Evolutionary conservation across 2,329 filamentous ascomycete genomes (phyloP), one percentile per base, ranked within the genome.

Genomic region (Fusarium anthophilum): DNA sequence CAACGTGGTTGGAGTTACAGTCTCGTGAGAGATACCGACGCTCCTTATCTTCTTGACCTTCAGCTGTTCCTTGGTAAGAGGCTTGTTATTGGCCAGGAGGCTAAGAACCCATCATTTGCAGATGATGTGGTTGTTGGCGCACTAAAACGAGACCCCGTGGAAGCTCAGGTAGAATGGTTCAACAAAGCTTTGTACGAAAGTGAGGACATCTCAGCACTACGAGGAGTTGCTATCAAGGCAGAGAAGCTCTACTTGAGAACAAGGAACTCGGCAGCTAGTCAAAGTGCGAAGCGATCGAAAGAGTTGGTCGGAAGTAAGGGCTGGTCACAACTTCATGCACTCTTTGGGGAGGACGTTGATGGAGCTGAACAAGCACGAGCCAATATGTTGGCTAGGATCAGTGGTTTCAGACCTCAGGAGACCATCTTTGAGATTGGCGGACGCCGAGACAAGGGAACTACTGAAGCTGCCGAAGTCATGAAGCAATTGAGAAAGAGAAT

Each of bases 361-460:
- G 85, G 89, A 39, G 83, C 89, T 35, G 93, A 96, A 79, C 88
- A 91, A 68, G 91, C 94, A 55, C 90, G 95, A 38, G 91, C 95
- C 55, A 91, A 93, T 57, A 97, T 99, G 94, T 86, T 99, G 37
- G 94, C 94, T 38, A 90, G 92, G 66, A 94, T 99, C 65, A 95
- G 94, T 77, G 92, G 93, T 5, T 99, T 96, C 84, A 91, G 94
- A 76, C 96, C 97, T 0, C 88, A 92, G 48, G 96, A 99, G 83
- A 98, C 96, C 0, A 94, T 99, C n/a, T 99, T 99, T 77, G 96
- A 99, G 82, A 92, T 98, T 72, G 93, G 93, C 73, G 93, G 93
- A 12, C 91, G 92, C 76, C 89, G 91, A 69, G 92, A 91, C 44
- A 92, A 93, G 74, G 87, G 86, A 5, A 86, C 86, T 43, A 87